phyloP scores from a whole-genome alignment of 2,329 filamentous ascomycete genomes.

The Penicillium sp. region DNA sequence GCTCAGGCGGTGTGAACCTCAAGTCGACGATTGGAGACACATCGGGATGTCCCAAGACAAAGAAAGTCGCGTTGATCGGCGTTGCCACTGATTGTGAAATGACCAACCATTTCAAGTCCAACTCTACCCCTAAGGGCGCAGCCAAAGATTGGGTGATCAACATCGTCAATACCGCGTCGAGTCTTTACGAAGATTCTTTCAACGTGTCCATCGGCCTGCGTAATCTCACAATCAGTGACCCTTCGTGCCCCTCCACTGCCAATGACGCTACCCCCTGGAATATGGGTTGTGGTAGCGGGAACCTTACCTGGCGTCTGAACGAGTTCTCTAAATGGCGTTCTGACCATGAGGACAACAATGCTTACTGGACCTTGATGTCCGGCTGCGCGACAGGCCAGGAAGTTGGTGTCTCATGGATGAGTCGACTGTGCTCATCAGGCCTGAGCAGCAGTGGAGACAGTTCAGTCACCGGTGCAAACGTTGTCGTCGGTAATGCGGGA shows the following conservation, averaged over 20 bases:
- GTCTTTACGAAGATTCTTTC: conserved; percentile 86
- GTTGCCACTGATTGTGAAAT: conserved; percentile 94
- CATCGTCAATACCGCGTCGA: conserved; percentile 83
- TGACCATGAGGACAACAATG: conserved; percentile 74
- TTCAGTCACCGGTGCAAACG: conserved; percentile 82
- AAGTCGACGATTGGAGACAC: conserved; percentile 77
- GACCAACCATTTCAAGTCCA: conserved; percentile 67
- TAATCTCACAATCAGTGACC: conserved; percentile 78
- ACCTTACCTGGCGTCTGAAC: conserved; percentile 79
- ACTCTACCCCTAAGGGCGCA: conserved; percentile 55
- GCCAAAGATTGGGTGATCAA: conserved; percentile 76
- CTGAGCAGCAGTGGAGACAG: conserved; percentile 59
- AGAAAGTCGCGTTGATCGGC: conserved; percentile 88
- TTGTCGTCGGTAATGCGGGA: conserved; percentile 79
- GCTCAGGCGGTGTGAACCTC: conserved; percentile 80
- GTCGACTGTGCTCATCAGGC: conserved; percentile 74
- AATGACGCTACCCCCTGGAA: conserved; percentile 80
- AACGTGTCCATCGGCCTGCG: conserved; percentile 91
- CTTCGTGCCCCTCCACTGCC: conserved; percentile 72
- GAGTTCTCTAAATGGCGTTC: conserved; percentile 90
- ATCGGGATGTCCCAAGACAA: conserved; percentile 83
- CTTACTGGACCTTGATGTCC: conserved; percentile 89
- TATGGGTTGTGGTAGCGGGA: conserved; percentile 61
- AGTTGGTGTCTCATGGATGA: conserved; percentile 91
- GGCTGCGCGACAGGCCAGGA: conserved; percentile 81